Evolutionary conservation across 306 rosid genomes (phyloP).

Genomic region (Elaeagnus macrophylla): DNA sequence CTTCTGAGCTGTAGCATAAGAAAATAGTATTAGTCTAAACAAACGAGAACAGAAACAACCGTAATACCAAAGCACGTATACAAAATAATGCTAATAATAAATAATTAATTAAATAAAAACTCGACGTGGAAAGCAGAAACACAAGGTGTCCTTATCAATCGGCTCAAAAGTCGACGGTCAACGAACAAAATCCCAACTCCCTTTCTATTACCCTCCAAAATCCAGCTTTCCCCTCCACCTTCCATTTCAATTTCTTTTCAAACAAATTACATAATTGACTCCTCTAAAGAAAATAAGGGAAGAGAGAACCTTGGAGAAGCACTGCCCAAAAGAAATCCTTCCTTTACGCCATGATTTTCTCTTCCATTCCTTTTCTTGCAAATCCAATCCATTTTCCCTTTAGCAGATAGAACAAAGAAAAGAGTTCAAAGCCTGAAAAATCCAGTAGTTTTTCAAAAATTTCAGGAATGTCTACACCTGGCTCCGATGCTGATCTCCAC

Average conservation of each 20-base stretch:
- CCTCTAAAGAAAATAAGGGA: background rate
- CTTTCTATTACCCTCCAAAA: background rate
- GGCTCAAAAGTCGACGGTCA: constrained; percentile 14
- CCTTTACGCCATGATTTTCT: background rate
- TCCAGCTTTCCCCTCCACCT: background rate
- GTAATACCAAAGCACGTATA: too few species aligned
- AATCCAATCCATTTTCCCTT: background rate
- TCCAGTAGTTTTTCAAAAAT: too few species aligned
- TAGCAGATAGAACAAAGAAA: background rate
- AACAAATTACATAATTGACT: background rate
- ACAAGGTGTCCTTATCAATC: background rate
- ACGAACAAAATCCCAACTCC: constrained; percentile 10
- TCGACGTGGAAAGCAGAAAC: constrained; percentile 23
- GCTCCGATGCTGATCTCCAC: too few species aligned
- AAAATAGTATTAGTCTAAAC: too few species aligned
- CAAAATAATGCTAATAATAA: too few species aligned
- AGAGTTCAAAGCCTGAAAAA: too few species aligned
- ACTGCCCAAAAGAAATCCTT: background rate
- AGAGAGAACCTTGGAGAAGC: background rate
- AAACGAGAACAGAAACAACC: too few species aligned
- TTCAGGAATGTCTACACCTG: too few species aligned
- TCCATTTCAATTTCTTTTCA: background rate
- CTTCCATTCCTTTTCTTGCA: constrained; percentile 1
- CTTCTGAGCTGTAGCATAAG: background rate
- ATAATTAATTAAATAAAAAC: background rate